These are phyloP conservation scores for Aspergillus niger DNA, from an alignment of 2,329 filamentous ascomycete genomes.

Conservation along the genomic window DNA sequence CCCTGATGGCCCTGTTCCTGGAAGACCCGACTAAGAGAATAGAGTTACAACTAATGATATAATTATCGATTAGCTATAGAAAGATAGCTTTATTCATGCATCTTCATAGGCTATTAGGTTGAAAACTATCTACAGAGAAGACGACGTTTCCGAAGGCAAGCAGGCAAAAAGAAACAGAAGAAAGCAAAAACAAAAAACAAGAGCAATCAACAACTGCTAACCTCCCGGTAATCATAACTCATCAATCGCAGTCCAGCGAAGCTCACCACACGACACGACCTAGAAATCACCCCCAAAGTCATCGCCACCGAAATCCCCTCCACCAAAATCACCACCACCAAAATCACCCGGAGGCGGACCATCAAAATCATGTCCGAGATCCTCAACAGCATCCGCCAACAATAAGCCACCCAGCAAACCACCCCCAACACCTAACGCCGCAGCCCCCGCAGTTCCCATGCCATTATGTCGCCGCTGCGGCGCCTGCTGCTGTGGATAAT, in stretches of 20 bases:
- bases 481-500: slow-evolving; percentile 41
- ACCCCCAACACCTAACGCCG: slow-evolving; percentile 76
- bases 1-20: too few species aligned
- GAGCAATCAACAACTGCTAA: background rate
- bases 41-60: too few species aligned
- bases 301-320: slow-evolving; percentile 14
- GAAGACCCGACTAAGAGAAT: too few species aligned
- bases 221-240: background rate
- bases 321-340: slow-evolving; percentile 30
- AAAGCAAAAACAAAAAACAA: slow-evolving; percentile 4
- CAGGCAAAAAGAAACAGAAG: background rate
- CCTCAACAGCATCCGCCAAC: slow-evolving; percentile 67
- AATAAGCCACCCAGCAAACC: slow-evolving; percentile 78
- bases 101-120: background rate
- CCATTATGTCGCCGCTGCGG: slow-evolving; percentile 48
- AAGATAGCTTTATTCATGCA: background rate
- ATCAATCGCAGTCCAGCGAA: background rate
- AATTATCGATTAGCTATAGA: background rate
- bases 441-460: slow-evolving; percentile 72
- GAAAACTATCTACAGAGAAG: background rate
- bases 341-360: slow-evolving; percentile 44
- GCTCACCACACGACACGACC: too few species aligned
- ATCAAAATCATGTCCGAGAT: slow-evolving; percentile 25
- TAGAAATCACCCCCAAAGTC: slow-evolving; percentile 15
- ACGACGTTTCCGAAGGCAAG: background rate